These are phyloP conservation scores for Mycocalia duriaeana DNA, from an alignment of 1,284 basidiomycete species.

Conservation along the genomic window DNA sequence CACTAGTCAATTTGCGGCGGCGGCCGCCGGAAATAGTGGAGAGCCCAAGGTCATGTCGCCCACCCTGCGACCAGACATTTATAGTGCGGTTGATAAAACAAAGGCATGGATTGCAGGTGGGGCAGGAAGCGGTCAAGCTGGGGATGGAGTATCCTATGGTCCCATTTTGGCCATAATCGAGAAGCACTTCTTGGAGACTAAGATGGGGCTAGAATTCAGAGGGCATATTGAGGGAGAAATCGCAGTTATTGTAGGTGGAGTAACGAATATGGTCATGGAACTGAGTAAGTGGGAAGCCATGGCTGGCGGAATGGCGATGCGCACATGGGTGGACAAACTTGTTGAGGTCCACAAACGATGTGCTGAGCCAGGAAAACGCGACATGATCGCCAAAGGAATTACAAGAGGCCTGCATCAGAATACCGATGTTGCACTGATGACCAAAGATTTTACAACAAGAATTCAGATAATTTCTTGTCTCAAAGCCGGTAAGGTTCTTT, in stretches of 20 bases:
- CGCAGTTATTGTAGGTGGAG: slow-evolving; percentile 40
- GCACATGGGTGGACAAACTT: slow-evolving; percentile 45
- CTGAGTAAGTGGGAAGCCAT: slow-evolving; percentile 49
- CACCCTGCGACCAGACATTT: slow-evolving; percentile 41
- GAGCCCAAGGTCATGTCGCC: slow-evolving; percentile 40
- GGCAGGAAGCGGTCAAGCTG: slow-evolving; percentile 33
- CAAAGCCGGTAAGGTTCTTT: slow-evolving; percentile 41
- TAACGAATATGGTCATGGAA: slow-evolving; percentile 48
- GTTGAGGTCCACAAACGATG: slow-evolving; percentile 31
- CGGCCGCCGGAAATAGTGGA: slow-evolving; percentile 24
- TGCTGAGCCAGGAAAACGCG: slow-evolving; percentile 26
- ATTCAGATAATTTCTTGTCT: slow-evolving; percentile 47
- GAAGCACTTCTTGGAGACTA: slow-evolving; percentile 41
- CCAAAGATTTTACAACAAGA: slow-evolving; percentile 43
- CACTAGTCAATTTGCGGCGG: slow-evolving; percentile 30
- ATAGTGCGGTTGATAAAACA: slow-evolving; percentile 36
- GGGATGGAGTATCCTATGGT: slow-evolving; percentile 44
- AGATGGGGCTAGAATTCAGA: slow-evolving; percentile 37
- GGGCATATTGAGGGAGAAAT: slow-evolving; percentile 39
- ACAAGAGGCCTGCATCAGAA: slow-evolving; percentile 41
- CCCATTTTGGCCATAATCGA: slow-evolving; percentile 37
- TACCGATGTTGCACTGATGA: slow-evolving; percentile 42
- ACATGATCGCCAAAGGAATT: slow-evolving; percentile 40
- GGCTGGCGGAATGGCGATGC: slow-evolving; percentile 47
- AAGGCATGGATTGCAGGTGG: slow-evolving; percentile 39